Evolutionary conservation across 805 yeast species (phyloP), one percentile per base, ranked within the genome.

Genomic region (Cyberlindnera sargentensis): DNA sequence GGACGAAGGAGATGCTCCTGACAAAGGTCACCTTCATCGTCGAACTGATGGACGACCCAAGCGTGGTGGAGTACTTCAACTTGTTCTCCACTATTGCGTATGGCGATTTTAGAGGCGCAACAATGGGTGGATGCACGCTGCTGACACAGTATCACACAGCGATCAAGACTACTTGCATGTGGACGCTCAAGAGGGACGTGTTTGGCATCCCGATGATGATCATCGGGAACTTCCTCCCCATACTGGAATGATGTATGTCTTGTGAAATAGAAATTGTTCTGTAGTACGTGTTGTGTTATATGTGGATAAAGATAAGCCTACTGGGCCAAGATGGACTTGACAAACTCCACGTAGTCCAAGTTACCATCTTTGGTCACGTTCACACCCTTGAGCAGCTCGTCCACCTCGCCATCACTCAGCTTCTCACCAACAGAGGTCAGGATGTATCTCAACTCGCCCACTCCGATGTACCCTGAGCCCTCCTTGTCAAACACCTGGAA

Each of bases 401-500:
- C 97, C 42, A 93, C 97, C 68, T 93, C 99, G 36, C 79, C 72
- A 55, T 89, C 96, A 11, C 84, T 66, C 55, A 93, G 72, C 67
- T 90, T 90, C 67, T 93, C 99, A 47, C 99, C 99, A 55, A 93
- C 81, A 6, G 96, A 84, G 31, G 99, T 93, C 60, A 93, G 74
- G 63, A 93, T 89, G 67, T 93, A 93, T 64, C 95, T 80, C 57
- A 93, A 76, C 68, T 93, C 98, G 45, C 99, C 99, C 37, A 93
- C 95, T 34, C 97, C 95, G 55, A 93, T 93, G 68, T 82, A 86
- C 5, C 99, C 99, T 20, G 96, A 84, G 51, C 84, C 79, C 52
- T 89, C 95, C 70, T 91, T 93, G 70, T 93, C 99, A 56, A 93
- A 93, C 5, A 93, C 97, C 70, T 93, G 98, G 78, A 93, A 93